Evolutionary conservation across 2,329 filamentous ascomycete genomes (phyloP).

Genomic region (Penicillium concentricum): DNA sequence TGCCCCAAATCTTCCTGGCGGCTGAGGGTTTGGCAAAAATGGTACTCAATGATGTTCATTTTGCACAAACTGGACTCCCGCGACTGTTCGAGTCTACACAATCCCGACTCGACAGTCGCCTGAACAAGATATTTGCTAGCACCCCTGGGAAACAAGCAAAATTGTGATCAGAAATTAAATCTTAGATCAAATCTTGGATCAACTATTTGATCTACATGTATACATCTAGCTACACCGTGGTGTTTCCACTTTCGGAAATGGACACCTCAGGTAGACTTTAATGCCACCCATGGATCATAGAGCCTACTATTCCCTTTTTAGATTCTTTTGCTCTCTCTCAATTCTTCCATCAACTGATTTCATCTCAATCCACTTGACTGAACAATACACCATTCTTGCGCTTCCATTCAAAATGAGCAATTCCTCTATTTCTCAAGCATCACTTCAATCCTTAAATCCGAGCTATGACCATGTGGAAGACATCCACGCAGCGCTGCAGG

Average conservation of each 20-base stretch:
- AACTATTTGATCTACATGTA: not conserved
- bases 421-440: not conserved
- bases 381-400: not conserved
- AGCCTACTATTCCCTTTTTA: too few species aligned
- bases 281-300: too few species aligned
- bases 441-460: not conserved
- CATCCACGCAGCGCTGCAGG: too few species aligned
- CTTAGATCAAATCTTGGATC: not conserved
- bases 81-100: conserved; percentile 32
- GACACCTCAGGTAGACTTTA: too few species aligned
- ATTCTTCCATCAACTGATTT: too few species aligned
- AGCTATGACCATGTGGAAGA: too few species aligned
- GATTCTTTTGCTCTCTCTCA: too few species aligned
- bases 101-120: conserved; percentile 21
- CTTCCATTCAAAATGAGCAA: not conserved
- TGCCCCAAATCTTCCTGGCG: conserved; percentile 62
- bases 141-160: conserved; percentile 6
- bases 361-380: too few species aligned
- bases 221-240: too few species aligned
- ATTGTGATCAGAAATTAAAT: not conserved
- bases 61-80: conserved; percentile 33
- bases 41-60: conserved; percentile 39
- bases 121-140: conserved; percentile 19
- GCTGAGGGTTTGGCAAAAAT: conserved; percentile 59
- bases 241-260: too few species aligned